Base-by-base conservation (phyloP, 2,329 filamentous ascomycete species). In the Pseudogymnoascus sp. region DNA sequence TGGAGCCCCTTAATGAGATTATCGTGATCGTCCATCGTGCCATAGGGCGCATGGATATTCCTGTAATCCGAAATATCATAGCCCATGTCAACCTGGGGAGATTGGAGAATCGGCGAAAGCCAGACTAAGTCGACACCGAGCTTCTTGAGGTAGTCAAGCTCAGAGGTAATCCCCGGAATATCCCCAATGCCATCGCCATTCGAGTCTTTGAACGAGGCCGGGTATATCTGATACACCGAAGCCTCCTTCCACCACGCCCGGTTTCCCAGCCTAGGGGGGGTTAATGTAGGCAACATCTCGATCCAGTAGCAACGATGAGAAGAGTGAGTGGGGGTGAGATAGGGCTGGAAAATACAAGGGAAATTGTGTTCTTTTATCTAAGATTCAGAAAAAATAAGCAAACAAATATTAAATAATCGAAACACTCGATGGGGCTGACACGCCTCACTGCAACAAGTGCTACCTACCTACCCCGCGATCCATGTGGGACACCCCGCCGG, bases 51-150 rank as follows among this genome's bases (percentile, higher is more conserved):
- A 65, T 89, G 82, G 25, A 91, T 87, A 40, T 78, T 80, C 65
- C 85, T 81, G 66, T 91, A 91, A 70, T 91, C 82, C 0, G 81
- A 81, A 14, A 90, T 83, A 67, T 90, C 88, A 69, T 90, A 90
- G 25, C 87, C 88, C 86, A 89, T 88, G 65, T 90, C 87, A 2
- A 83, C 76, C 68, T 88, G 83, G 0, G 87, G 87, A 4, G 80
- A 83, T 65, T 85, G 82, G 68, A 83, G 86, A 71, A 88, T 84
- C 9, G 88, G 88, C 43, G 82, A 88, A 0, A 87, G 74, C 88
- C 88, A 90, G 60, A 91, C 77, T 4, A 86, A 79, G 68, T 89
- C 82, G 9, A 87, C 76, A 0, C 87, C 87, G 0, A 90, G 74
- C 1, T 76, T 74, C 68, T 83, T 77, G 40, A 89, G 77, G 69